Evolutionary conservation across 257 asterid species (phyloP).

Genomic region (Cinchona pubescens): DNA sequence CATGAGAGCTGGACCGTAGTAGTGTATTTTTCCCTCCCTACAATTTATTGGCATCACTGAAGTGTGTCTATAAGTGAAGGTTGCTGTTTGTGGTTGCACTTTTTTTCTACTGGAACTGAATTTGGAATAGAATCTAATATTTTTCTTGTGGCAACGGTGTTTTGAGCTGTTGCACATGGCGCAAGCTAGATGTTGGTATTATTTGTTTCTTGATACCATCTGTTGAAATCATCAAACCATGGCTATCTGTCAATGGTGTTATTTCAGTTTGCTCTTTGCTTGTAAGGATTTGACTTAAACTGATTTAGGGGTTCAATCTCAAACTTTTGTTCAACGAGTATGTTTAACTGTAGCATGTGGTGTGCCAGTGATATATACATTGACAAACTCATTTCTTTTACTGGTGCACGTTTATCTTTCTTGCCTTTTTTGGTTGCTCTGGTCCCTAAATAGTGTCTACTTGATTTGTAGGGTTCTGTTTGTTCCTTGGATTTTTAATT

Average conservation of each 20-base stretch:
- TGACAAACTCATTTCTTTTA: background rate
- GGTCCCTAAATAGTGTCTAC: background rate
- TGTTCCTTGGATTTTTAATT: slow-evolving; percentile 76
- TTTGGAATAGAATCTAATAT: background rate
- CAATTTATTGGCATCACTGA: background rate
- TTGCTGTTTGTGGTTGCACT: background rate
- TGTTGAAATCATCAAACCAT: background rate
- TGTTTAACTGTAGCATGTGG: background rate
- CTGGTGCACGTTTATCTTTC: background rate
- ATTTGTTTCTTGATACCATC: background rate
- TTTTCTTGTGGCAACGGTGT: background rate
- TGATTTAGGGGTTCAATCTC: background rate
- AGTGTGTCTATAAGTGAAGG: background rate
- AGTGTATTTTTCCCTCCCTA: background rate
- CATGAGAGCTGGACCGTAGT: background rate
- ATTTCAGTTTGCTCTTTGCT: background rate
- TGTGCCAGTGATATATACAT: background rate
- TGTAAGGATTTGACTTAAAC: background rate
- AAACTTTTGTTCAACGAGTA: background rate
- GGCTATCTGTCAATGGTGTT: background rate
- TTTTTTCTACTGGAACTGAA: background rate
- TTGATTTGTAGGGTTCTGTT: slow-evolving; percentile 60
- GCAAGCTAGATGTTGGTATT: background rate
- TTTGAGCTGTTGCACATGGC: background rate
- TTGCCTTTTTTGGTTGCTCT: background rate